Evolutionary conservation across 2,329 filamentous ascomycete species (phyloP).

Genomic region (Claviceps quebecensis): DNA sequence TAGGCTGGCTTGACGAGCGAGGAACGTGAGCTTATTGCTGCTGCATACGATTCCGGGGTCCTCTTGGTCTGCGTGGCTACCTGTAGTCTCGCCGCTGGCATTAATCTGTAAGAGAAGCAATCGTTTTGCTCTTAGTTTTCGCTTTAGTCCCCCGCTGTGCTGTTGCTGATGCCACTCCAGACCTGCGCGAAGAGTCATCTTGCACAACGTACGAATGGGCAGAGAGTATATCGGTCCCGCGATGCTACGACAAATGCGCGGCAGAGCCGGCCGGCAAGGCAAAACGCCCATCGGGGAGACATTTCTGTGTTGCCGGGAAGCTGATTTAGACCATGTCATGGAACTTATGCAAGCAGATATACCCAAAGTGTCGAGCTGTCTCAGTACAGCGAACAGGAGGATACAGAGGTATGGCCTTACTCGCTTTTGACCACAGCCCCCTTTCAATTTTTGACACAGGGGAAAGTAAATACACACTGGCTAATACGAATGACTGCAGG

Average conservation of each 20-base stretch:
- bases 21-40: conserved; percentile 57
- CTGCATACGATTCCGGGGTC: conserved; percentile 53
- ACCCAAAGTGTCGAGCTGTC: conserved; percentile 53
- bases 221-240: conserved; percentile 62
- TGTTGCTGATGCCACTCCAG: conserved; percentile 15
- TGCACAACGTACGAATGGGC: conserved; percentile 64
- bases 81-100: conserved; percentile 69
- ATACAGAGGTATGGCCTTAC: conserved; percentile 41
- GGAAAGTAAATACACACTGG: neutral
- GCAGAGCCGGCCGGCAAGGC: conserved; percentile 62
- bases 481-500: conserved; percentile 21
- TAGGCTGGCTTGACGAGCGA: conserved; percentile 58
- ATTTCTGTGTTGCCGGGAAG: conserved; percentile 57
- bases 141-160: neutral
- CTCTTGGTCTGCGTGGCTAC: conserved; percentile 63
- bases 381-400: conserved; percentile 51
- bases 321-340: conserved; percentile 55
- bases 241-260: conserved; percentile 71
- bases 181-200: conserved; percentile 57
- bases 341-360: conserved; percentile 60
- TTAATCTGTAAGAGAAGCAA: conserved; percentile 41
- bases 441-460: neutral
- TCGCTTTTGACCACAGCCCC: no score
- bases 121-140: no score
- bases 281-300: conserved; percentile 68